These are phyloP conservation scores for Lepidium aucheri DNA, from an alignment of 345 rosid species.

Conservation along the genomic window DNA sequence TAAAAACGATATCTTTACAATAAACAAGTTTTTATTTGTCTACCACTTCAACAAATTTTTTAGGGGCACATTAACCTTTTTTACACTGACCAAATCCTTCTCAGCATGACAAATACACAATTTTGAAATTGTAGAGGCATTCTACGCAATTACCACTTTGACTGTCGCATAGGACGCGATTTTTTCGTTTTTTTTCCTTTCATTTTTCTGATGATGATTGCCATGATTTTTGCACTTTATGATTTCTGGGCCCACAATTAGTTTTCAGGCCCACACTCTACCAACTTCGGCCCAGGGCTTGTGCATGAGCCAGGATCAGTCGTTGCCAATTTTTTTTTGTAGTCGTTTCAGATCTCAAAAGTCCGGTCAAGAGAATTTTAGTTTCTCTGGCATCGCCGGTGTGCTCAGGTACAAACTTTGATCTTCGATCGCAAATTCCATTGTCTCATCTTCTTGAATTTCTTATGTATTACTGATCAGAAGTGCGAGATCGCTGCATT, in stretches of 20 bases:
- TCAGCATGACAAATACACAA: too few species aligned
- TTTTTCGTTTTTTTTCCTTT: too few species aligned
- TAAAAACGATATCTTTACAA: too few species aligned
- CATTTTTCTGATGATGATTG: too few species aligned
- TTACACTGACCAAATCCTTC: too few species aligned
- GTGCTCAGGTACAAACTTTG: conserved; percentile 17
- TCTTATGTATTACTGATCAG: background rate
- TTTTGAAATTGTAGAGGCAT: too few species aligned
- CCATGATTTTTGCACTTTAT: too few species aligned
- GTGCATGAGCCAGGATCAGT: background rate
- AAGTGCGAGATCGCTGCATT: conserved; percentile 1
- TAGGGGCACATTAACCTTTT: too few species aligned
- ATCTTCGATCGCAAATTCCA: conserved; percentile 1
- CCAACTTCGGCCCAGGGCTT: conserved; percentile 1
- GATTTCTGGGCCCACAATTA: background rate
- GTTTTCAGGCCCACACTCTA: background rate
- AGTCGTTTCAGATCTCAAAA: conserved; percentile 9
- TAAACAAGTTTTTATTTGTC: too few species aligned
- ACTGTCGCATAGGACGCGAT: too few species aligned
- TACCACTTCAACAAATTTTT: too few species aligned
- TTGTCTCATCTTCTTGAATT: background rate
- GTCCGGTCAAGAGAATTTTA: conserved; percentile 20
- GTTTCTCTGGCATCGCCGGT: conserved; percentile 18
- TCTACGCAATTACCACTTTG: too few species aligned
- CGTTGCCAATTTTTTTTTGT: background rate